Percentiles rank a stretch among this genome's conserved stretches.
These are phyloP conservation scores for Hypomyces perniciosus DNA, from an alignment of 2,329 filamentous ascomycete species.

Conservation along the genomic window DNA sequence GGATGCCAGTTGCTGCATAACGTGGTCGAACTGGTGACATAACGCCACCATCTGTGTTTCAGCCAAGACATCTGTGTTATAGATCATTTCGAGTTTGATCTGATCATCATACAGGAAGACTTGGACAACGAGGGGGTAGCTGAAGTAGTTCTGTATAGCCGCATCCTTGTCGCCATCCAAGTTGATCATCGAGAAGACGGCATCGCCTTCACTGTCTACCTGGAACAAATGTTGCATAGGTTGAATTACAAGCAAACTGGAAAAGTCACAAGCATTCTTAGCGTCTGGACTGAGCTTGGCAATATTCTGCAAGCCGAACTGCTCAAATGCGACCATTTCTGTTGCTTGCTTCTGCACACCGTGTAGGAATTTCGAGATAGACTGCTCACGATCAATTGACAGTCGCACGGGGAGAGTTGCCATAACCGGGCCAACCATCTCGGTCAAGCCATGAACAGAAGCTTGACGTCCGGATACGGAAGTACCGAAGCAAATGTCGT, in stretches of 20 bases:
- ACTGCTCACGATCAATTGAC: constrained; percentile 2
- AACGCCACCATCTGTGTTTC: not conserved
- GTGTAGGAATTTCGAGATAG: constrained; percentile 15
- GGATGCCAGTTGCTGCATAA: not conserved
- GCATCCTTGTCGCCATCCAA: not conserved
- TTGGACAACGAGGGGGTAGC: constrained; percentile 1
- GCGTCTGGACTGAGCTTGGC: constrained; percentile 12
- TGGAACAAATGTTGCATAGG: not conserved
- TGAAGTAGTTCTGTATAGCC: constrained; percentile 5
- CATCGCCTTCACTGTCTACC: not conserved
- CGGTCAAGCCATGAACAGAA: constrained; percentile 19
- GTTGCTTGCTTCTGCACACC: not conserved
- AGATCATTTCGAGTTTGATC: not conserved
- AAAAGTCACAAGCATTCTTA: constrained; percentile 19
- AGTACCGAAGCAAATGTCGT: constrained; percentile 21
- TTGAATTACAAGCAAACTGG: constrained; percentile 22
- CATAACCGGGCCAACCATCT: constrained; percentile 25
- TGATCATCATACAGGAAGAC: not conserved
- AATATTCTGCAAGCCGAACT: constrained; percentile 18
- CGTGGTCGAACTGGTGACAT: constrained; percentile 2
- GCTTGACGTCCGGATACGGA: constrained; percentile 24
- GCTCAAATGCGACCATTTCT: constrained; percentile 13
- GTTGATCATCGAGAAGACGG: not conserved
- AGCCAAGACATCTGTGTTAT: not conserved
- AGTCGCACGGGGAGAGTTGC: constrained; percentile 24